Evolutionary conservation across 1,284 basidiomycete genomes (phyloP).

Genomic region (Sporisorium scitamineum): DNA sequence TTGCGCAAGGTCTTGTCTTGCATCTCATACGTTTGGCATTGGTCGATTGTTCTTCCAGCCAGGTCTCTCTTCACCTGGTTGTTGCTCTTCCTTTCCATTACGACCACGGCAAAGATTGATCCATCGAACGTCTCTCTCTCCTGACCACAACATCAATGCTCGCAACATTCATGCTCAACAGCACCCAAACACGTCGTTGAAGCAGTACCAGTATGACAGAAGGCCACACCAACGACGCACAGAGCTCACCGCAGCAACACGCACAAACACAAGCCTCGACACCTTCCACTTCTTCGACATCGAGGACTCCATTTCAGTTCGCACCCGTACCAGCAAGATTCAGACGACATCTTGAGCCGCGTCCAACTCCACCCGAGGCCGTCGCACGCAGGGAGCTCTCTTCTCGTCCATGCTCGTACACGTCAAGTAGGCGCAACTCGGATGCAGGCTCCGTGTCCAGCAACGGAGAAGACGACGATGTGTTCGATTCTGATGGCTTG

Average conservation of each 20-base stretch:
- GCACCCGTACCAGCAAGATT: slow-evolving; percentile 26
- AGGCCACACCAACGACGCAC: not conserved
- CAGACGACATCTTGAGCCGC: slow-evolving; percentile 11
- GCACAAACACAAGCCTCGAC: not conserved
- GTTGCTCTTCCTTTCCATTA: too few relatives aligned
- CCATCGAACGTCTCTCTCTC: too few relatives aligned
- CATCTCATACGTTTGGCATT: too few relatives aligned
- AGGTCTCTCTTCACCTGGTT: too few relatives aligned
- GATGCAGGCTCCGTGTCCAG: not conserved
- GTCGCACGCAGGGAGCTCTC: not conserved
- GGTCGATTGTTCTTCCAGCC: too few relatives aligned
- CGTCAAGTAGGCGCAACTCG: slow-evolving; percentile 10
- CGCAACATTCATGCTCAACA: not conserved
- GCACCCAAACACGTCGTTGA: not conserved
- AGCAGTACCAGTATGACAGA: not conserved
- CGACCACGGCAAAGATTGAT: too few relatives aligned
- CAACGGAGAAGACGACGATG: slow-evolving; percentile 14
- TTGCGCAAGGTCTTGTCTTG: too few relatives aligned
- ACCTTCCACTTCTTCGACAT: not conserved
- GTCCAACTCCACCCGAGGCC: not conserved
- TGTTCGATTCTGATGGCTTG: slow-evolving; percentile 8
- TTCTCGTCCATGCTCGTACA: not conserved
- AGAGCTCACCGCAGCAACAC: not conserved
- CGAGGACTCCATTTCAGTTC: slow-evolving; percentile 16
- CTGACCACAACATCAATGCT: not conserved